A percentile compares a stretch with the other conserved stretches of the same genome.
Conservation (phyloP, 2,329 filamentous ascomycete species). For the Stemphylium lycopersici region DNA sequence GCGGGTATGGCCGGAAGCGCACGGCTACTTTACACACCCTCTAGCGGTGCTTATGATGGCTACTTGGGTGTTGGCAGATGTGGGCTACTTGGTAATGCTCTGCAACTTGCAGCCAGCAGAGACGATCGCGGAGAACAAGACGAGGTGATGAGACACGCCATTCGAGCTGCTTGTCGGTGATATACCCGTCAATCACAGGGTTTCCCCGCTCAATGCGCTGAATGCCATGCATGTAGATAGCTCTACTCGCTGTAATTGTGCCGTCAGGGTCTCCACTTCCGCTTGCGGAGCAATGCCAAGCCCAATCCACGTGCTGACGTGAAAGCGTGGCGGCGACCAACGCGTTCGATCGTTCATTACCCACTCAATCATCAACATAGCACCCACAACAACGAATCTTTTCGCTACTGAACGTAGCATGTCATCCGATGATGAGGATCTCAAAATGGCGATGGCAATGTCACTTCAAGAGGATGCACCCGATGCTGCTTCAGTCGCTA, state of each 20-base stretch:
- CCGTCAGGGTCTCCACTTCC: background rate
- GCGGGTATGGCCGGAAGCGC: slow-evolving; percentile 58
- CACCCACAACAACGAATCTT: slow-evolving; percentile 7
- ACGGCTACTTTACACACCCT: slow-evolving; percentile 55
- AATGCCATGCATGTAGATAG: no score
- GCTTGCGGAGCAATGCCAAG: slow-evolving; percentile 1
- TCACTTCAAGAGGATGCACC: slow-evolving; percentile 32
- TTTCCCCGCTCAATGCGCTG: no score
- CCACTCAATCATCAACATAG: background rate
- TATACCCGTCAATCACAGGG: no score
- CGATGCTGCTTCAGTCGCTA: background rate
- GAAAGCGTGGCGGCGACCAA: slow-evolving; percentile 19
- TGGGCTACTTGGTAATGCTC: slow-evolving; percentile 55
- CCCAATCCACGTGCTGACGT: slow-evolving; percentile 28
- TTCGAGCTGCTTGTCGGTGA: no score
- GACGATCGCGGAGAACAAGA: background rate
- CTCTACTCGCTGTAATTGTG: background rate
- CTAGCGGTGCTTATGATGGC: slow-evolving; percentile 53
- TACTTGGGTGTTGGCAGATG: slow-evolving; percentile 51
- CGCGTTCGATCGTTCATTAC: background rate
- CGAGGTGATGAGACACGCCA: background rate
- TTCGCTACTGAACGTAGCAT: slow-evolving; percentile 13
- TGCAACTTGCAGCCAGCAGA: slow-evolving; percentile 17
- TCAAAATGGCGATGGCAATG: slow-evolving; percentile 36
- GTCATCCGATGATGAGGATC: slow-evolving; percentile 39